Evolutionary conservation across 108 stramenopile species (phyloP).

Genomic region (Aureococcus anophagefferens): DNA sequence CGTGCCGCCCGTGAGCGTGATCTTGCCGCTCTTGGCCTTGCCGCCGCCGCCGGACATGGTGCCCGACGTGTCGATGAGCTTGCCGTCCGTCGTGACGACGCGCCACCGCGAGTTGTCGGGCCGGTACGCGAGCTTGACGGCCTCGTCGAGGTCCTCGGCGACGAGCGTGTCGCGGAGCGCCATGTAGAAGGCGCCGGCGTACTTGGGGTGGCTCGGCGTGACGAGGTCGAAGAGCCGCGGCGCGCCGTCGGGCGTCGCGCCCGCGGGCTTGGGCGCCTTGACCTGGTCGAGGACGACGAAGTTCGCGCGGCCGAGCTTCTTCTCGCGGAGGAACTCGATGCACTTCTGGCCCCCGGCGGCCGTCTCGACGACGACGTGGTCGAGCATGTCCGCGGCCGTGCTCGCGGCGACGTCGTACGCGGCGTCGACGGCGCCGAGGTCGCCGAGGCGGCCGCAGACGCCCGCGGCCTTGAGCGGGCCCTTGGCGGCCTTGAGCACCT

Average conservation of each 20-base stretch:
- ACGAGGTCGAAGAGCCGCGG: slow-evolving; percentile 87
- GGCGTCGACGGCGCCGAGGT: slow-evolving; percentile 74
- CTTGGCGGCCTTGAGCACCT: slow-evolving; percentile 71
- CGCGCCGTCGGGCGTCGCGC: slow-evolving; percentile 73
- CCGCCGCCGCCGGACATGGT: slow-evolving; percentile 97
- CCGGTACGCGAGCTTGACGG: slow-evolving; percentile 82
- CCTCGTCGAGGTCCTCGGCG: slow-evolving; percentile 81
- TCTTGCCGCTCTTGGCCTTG: neutral
- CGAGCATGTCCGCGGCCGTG: slow-evolving; percentile 83
- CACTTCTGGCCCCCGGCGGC: slow-evolving; percentile 82
- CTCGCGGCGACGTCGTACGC: slow-evolving; percentile 94
- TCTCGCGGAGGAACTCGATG: slow-evolving; percentile 74
- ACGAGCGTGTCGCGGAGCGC: slow-evolving; percentile 92
- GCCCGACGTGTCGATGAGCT: slow-evolving; percentile 91
- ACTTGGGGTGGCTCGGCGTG: slow-evolving; percentile 45
- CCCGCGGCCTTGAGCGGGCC: slow-evolving; percentile 69
- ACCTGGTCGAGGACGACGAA: slow-evolving; percentile 89
- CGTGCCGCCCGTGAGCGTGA: neutral
- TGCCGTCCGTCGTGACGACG: slow-evolving; percentile 83
- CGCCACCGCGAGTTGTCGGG: slow-evolving; percentile 70
- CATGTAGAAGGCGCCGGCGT: slow-evolving; percentile 79
- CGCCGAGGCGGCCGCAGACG: slow-evolving; percentile 88
- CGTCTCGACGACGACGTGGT: slow-evolving; percentile 92
- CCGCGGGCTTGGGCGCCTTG: slow-evolving; percentile 63
- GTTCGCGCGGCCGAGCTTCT: slow-evolving; percentile 84